phyloP scores from a whole-genome alignment of 192 early-diverging fungal species.

The Allomyces macrogynus region DNA sequence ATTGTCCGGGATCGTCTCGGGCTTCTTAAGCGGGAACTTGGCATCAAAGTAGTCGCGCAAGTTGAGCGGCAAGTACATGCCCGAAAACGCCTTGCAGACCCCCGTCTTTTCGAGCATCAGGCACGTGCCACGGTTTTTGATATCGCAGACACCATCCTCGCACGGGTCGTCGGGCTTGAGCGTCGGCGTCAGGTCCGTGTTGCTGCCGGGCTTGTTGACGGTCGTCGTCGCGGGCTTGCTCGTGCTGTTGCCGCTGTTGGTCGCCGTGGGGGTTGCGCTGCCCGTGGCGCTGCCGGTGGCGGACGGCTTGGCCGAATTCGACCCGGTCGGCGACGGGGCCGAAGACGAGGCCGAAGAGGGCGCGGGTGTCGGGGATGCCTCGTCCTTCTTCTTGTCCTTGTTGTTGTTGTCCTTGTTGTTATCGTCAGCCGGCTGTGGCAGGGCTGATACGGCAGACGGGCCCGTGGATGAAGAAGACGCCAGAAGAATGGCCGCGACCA shows the following conservation, averaged over 20 bases:
- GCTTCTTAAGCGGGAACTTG: neutral
- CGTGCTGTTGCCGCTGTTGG: too few relatives aligned
- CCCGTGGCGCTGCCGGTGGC: neutral
- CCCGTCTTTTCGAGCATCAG: neutral
- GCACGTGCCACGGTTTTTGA: neutral
- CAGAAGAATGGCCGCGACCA: neutral
- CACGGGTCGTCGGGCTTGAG: neutral
- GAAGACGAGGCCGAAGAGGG: neutral
- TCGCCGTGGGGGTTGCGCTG: too few relatives aligned
- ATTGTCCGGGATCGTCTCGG: neutral
- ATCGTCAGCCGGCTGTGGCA: neutral
- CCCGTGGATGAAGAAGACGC: too few relatives aligned
- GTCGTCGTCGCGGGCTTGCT: neutral
- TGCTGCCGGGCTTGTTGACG: neutral
- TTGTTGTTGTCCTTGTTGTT: neutral
- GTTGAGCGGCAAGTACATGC: neutral
- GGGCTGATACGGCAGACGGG: too few relatives aligned
- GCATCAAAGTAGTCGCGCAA: neutral
- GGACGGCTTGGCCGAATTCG: neutral
- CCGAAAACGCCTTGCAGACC: neutral
- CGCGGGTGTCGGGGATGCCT: too few relatives aligned
- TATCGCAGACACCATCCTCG: neutral
- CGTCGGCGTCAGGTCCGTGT: too few relatives aligned
- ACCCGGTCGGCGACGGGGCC: neutral
- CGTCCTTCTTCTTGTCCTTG: too few relatives aligned